A percentile compares a stretch with the other conserved stretches of the same genome.
Conservation (phyloP, 345 rosid species). For the Boechera retrofracta region DNA sequence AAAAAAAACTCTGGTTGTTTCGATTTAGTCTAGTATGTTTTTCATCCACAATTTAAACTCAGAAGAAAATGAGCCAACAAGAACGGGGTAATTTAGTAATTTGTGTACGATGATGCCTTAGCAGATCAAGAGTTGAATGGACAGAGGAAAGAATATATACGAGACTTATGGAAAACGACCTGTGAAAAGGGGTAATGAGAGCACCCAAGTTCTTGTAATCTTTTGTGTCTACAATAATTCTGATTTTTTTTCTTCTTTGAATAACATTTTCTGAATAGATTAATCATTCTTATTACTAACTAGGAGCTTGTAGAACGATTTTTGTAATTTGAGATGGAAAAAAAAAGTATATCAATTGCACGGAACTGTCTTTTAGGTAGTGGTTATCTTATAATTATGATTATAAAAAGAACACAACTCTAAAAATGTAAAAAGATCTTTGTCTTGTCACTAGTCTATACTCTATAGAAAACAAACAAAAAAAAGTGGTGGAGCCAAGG, state of each 20-base stretch:
- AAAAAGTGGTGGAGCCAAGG: constrained; percentile 41
- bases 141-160: constrained; percentile 20
- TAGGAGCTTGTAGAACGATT: constrained; percentile 17
- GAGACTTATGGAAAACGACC: constrained; percentile 23
- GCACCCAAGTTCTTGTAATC: constrained; percentile 23
- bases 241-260: constrained; percentile 7
- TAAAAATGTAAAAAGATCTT: constrained; percentile 44
- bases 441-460: constrained; percentile 44
- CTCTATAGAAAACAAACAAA: constrained; percentile 32
- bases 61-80: background rate
- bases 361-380: constrained; percentile 28
- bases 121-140: constrained; percentile 18
- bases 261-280: constrained; percentile 13
- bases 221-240: constrained; percentile 17
- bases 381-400: constrained; percentile 33
- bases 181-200: constrained; percentile 25
- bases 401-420: constrained; percentile 37
- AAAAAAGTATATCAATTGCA: background rate
- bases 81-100: background rate
- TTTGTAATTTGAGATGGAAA: constrained; percentile 19
- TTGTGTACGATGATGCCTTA: background rate
- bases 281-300: constrained; percentile 32
- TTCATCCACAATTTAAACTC: background rate
- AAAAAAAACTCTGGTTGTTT: background rate
- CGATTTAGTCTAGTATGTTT: background rate